These are phyloP conservation scores for Vitis rupestris DNA, from an alignment of 164 flowering plant species.

Conservation along the genomic window DNA sequence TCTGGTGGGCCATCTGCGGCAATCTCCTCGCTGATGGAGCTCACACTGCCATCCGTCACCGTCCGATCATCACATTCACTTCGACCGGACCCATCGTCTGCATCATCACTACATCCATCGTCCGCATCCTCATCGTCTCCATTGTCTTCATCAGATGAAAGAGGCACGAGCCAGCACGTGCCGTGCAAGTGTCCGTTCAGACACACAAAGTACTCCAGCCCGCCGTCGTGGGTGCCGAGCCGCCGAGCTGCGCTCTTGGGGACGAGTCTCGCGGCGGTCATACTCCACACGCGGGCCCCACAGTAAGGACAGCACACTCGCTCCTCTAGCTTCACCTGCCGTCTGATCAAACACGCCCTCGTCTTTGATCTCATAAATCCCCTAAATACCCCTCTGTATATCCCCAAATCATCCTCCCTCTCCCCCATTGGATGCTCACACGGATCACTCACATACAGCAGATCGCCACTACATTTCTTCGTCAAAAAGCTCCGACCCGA, in stretches of 20 bases:
- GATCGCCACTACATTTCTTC: slow-evolving; percentile 52
- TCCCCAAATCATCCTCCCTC: slow-evolving; percentile 58
- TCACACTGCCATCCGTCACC: slow-evolving; percentile 6
- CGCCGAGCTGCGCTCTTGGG: slow-evolving; percentile 68
- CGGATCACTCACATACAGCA: slow-evolving; percentile 80
- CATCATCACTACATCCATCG: slow-evolving; percentile 7
- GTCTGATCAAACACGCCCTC: slow-evolving; percentile 48
- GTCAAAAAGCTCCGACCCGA: slow-evolving; percentile 79
- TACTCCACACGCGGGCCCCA: slow-evolving; percentile 88
- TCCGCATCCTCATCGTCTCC: slow-evolving; percentile 18
- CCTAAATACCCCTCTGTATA: slow-evolving; percentile 73
- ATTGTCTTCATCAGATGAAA: slow-evolving; percentile 51
- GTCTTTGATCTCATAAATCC: slow-evolving; percentile 65
- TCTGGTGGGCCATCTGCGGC: neutral
- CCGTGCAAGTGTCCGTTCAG: slow-evolving; percentile 91
- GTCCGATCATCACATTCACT: slow-evolving; percentile 4
- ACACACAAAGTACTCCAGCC: slow-evolving; percentile 82
- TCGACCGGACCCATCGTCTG: neutral
- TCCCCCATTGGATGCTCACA: slow-evolving; percentile 72
- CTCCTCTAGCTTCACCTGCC: slow-evolving; percentile 54
- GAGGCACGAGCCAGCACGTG: slow-evolving; percentile 64
- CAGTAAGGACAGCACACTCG: slow-evolving; percentile 73
- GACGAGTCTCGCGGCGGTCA: slow-evolving; percentile 71
- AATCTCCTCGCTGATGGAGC: slow-evolving; percentile 5
- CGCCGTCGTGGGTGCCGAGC: slow-evolving; percentile 68